Percentiles rank a stretch among this genome's conserved stretches.
Conservation (phyloP, 768 basidiomycete species). For the Kwoniella sp. region DNA sequence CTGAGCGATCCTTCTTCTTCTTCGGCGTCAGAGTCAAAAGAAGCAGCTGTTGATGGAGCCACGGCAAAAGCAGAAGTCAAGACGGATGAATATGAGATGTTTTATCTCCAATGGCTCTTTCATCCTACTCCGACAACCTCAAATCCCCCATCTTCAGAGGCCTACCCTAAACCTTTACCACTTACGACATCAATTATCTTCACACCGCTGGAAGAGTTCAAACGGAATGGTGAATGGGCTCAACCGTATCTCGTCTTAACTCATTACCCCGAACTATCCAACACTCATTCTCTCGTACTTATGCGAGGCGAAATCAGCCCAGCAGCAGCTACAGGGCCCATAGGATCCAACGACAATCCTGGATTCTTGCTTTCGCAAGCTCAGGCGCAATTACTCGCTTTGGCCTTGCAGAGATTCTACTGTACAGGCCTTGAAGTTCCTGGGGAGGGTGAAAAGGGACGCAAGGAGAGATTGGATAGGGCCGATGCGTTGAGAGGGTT, state of each 20-base stretch:
- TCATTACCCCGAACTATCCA: slow-evolving; percentile 83
- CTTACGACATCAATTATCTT: slow-evolving; percentile 76
- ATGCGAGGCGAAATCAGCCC: slow-evolving; percentile 90
- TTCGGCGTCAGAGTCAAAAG: slow-evolving; percentile 23
- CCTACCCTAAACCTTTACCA: slow-evolving; percentile 58
- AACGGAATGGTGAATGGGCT: slow-evolving; percentile 76
- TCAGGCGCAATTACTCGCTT: slow-evolving; percentile 79
- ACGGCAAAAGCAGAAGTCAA: slow-evolving; percentile 60
- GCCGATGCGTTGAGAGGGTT: slow-evolving; percentile 67
- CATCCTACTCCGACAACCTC: slow-evolving; percentile 71
- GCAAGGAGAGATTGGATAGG: slow-evolving; percentile 54
- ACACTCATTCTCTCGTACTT: slow-evolving; percentile 77
- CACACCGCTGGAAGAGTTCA: slow-evolving; percentile 92
- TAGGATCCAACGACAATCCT: slow-evolving; percentile 28
- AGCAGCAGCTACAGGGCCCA: slow-evolving; percentile 35
- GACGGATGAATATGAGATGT: slow-evolving; percentile 59
- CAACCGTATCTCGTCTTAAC: slow-evolving; percentile 89
- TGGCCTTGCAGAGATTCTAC: slow-evolving; percentile 85
- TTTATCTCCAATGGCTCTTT: slow-evolving; percentile 86
- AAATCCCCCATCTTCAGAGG: slow-evolving; percentile 45
- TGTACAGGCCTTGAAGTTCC: slow-evolving; percentile 37
- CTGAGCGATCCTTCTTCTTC: slow-evolving; percentile 21
- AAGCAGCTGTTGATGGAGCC: slow-evolving; percentile 47
- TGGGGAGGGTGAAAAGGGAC: slow-evolving; percentile 57
- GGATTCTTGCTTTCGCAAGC: slow-evolving; percentile 64